Evolutionary conservation across 371 early-diverging fungal genomes (phyloP).

Genomic region (Polyrhizophydium stewartii): DNA sequence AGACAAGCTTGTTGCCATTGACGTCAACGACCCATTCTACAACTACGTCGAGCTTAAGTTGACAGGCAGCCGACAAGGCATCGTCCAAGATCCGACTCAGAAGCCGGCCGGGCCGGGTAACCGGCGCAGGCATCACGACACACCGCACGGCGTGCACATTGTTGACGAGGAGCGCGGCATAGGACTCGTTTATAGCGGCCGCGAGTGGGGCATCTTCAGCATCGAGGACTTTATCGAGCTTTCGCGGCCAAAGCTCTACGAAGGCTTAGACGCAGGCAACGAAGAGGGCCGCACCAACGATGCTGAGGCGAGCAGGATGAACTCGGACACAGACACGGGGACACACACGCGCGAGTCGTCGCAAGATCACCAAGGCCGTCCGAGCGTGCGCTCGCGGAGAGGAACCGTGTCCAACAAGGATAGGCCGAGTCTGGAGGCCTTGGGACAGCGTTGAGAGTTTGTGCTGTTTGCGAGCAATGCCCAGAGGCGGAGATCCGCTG

Average conservation of each 20-base stretch:
- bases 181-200: neutral
- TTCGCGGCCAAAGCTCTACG: neutral
- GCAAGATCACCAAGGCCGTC: too few species aligned
- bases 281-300: too few species aligned
- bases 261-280: too few species aligned
- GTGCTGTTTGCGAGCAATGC: neutral
- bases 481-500: too few species aligned
- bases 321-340: too few species aligned
- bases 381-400: too few species aligned
- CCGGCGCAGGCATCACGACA: neutral
- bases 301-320: too few species aligned
- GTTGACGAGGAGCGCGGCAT: slow-evolving; percentile 2
- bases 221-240: neutral
- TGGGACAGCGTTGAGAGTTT: neutral
- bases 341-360: too few species aligned
- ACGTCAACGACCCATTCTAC: neutral
- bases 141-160: neutral
- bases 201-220: neutral
- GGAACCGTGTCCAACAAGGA: too few species aligned
- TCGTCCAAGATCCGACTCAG: neutral
- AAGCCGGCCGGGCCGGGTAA: too few species aligned
- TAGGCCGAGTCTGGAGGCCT: neutral
- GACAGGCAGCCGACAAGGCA: neutral
- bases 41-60: neutral
- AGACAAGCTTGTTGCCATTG: neutral